These are phyloP conservation scores for Yamadazyma sp. DNA, from an alignment of 805 yeast genomes.

Conservation along the genomic window DNA sequence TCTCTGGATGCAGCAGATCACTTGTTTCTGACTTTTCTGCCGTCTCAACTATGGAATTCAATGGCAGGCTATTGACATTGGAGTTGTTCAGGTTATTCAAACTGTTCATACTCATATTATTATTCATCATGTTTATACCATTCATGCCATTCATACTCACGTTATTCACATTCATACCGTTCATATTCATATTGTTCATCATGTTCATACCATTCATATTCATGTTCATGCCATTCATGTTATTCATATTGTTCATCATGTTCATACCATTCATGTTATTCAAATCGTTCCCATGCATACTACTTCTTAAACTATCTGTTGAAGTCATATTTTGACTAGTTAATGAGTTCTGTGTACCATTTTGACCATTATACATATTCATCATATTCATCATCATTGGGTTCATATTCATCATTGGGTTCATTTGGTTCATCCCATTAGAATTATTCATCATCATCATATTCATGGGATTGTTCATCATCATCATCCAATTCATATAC, in stretches of 20 bases:
- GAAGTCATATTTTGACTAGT: too few relatives aligned
- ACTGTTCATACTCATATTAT: slow-evolving; percentile 7
- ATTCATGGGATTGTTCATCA: slow-evolving; percentile 6
- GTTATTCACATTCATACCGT: neutral
- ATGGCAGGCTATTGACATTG: slow-evolving; percentile 6
- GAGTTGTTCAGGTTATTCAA: slow-evolving; percentile 7
- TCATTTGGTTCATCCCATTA: slow-evolving; percentile 8
- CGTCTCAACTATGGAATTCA: too few relatives aligned
- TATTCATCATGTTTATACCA: slow-evolving; percentile 6
- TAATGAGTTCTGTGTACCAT: too few relatives aligned
- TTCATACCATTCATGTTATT: slow-evolving; percentile 3
- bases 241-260: slow-evolving; percentile 1
- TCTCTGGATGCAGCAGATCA: too few relatives aligned
- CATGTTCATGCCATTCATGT: slow-evolving; percentile 3
- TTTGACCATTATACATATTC: slow-evolving; percentile 3
- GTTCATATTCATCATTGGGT: slow-evolving; percentile 4
- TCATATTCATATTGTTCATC: slow-evolving; percentile 1
- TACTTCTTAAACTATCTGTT: neutral
- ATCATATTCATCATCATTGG: slow-evolving; percentile 3
- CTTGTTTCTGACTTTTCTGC: too few relatives aligned
- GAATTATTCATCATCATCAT: slow-evolving; percentile 7
- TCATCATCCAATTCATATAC: slow-evolving; percentile 12
- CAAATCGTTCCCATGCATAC: neutral
- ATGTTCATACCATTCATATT: slow-evolving; percentile 4
- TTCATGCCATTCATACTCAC: neutral